Evolutionary conservation across 2,329 filamentous ascomycete genomes (phyloP).

Genomic region (Purpureocillium lavendulum): DNA sequence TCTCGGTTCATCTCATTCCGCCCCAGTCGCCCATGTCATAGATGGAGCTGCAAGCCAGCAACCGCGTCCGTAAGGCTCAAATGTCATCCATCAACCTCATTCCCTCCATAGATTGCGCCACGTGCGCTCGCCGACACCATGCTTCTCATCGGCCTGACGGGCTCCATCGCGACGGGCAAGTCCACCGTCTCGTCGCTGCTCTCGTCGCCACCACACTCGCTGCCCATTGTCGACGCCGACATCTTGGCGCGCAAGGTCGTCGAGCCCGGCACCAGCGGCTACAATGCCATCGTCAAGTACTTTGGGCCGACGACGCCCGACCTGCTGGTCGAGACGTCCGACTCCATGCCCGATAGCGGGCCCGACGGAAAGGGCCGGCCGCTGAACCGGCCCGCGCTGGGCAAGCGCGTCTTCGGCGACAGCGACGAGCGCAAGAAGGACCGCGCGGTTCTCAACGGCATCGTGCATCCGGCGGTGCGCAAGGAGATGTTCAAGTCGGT

Average conservation of each 20-base stretch:
- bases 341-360: slow-evolving; percentile 44
- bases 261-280: slow-evolving; percentile 80
- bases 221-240: slow-evolving; percentile 93
- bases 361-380: slow-evolving; percentile 57
- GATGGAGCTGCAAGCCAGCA: too few relatives aligned
- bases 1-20: too few relatives aligned
- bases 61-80: too few relatives aligned
- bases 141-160: slow-evolving; percentile 92
- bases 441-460: slow-evolving; percentile 71
- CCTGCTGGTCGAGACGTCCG: slow-evolving; percentile 57
- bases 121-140: slow-evolving; percentile 1
- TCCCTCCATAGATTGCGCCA: too few relatives aligned
- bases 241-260: slow-evolving; percentile 87
- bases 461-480: slow-evolving; percentile 87
- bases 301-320: slow-evolving; percentile 81
- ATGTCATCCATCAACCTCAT: too few relatives aligned
- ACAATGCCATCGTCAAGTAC: slow-evolving; percentile 71
- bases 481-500: slow-evolving; percentile 72
- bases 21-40: too few relatives aligned
- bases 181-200: slow-evolving; percentile 87
- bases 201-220: slow-evolving; percentile 67
- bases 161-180: slow-evolving; percentile 96
- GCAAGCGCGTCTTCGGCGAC: slow-evolving; percentile 77
- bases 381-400: slow-evolving; percentile 79
- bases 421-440: slow-evolving; percentile 62